Conservation (phyloP, 164 flowering plant species). For the Vitis riparia region DNA sequence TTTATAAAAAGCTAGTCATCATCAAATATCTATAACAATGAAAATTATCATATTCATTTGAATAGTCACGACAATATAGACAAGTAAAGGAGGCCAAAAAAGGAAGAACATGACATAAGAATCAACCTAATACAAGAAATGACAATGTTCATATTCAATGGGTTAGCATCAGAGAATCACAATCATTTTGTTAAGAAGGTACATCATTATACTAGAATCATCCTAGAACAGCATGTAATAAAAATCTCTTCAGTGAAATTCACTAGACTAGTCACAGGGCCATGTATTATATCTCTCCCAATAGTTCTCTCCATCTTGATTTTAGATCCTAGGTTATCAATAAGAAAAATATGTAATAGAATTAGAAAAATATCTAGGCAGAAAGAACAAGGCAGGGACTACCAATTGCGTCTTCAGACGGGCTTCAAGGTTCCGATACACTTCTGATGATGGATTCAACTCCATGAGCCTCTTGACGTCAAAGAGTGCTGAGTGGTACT, state of each 20-base stretch:
- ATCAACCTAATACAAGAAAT: neutral
- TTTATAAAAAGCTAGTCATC: neutral
- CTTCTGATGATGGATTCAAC: slow-evolving; percentile 82
- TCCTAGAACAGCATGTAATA: neutral
- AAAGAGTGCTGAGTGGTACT: slow-evolving; percentile 85
- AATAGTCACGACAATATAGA: neutral
- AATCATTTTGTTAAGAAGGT: neutral
- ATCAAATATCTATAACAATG: neutral
- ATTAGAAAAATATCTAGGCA: neutral
- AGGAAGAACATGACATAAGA: neutral
- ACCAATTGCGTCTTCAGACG: slow-evolving; percentile 92
- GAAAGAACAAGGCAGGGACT: slow-evolving; percentile 10
- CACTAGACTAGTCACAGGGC: neutral
- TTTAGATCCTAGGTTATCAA: neutral
- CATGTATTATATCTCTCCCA: neutral
- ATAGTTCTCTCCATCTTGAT: neutral
- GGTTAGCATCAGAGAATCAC: neutral
- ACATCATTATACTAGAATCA: neutral
- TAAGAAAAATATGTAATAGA: neutral
- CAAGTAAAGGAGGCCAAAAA: neutral
- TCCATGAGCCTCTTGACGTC: slow-evolving; percentile 91
- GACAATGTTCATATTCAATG: neutral
- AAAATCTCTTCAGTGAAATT: neutral
- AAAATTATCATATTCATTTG: neutral
- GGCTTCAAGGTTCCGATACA: slow-evolving; percentile 72